Percentiles rank a stretch among this genome's conserved stretches.
Evolutionary conservation across 2,329 filamentous ascomycete genomes (phyloP).

Genomic region (Ceratocystis papillata): DNA sequence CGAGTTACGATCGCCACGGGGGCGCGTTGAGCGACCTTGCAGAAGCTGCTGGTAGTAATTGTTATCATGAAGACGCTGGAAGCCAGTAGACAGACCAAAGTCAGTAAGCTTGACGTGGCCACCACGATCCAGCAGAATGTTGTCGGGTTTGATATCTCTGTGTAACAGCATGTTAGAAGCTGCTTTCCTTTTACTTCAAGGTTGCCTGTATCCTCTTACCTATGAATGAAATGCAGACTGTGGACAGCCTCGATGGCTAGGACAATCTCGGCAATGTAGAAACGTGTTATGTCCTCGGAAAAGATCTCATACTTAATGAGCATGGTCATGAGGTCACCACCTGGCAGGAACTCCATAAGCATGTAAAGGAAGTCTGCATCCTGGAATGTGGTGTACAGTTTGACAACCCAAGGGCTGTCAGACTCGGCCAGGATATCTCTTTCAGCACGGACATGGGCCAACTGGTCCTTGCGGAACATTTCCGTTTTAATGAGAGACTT

Average conservation of each 20-base stretch:
- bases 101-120: slow-evolving; percentile 74
- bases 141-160: slow-evolving; percentile 71
- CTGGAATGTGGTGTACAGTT: slow-evolving; percentile 96
- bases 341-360: slow-evolving; percentile 98
- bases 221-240: slow-evolving; percentile 95
- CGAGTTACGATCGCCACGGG: slow-evolving; percentile 65
- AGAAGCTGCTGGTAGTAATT: slow-evolving; percentile 68
- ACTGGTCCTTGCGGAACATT: slow-evolving; percentile 99
- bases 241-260: slow-evolving; percentile 98
- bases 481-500: slow-evolving; percentile 98
- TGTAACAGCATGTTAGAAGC: slow-evolving; percentile 3
- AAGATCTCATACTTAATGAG: slow-evolving; percentile 99
- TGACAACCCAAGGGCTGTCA: slow-evolving; percentile 99
- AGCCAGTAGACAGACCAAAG: slow-evolving; percentile 70
- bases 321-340: slow-evolving; percentile 99
- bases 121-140: slow-evolving; percentile 64
- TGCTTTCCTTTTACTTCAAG: neutral
- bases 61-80: slow-evolving; percentile 67
- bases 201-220: slow-evolving; percentile 45
- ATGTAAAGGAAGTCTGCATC: slow-evolving; percentile 94
- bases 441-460: slow-evolving; percentile 94
- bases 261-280: slow-evolving; percentile 98
- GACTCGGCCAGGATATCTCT: slow-evolving; percentile 96
- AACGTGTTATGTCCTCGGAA: slow-evolving; percentile 94
- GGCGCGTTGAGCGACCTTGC: slow-evolving; percentile 41